Base-by-base conservation (phyloP, 352 stramenopile species). In the Pythium sukuiense region DNA sequence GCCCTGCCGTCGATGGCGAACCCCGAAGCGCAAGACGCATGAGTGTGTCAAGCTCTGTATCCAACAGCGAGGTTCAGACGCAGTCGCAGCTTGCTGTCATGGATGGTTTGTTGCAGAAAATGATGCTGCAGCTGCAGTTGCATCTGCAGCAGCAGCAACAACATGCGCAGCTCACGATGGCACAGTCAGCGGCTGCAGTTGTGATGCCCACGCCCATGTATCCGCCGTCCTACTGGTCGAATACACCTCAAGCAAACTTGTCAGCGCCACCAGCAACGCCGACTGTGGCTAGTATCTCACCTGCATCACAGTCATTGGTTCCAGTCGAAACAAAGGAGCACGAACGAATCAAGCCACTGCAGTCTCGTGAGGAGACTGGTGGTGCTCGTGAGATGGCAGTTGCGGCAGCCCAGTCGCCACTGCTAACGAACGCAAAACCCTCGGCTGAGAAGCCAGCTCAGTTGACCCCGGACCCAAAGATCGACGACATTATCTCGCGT, bases 91-190 rank as follows among this genome's bases (percentile, higher is more conserved):
- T 74, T 18, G 57, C 73, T 8, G 74, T 74, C 11, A 87, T 91
- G 60, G 80, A 91, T 26, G 55, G 65, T 52, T 60, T 85, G 45
- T 67, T 91, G 46, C 79, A 89, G 33, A 83, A 87, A 59, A 81
- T 91, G 77, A 76, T 88, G 63, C 57, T 85, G 13, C 82, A 90
- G 57, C 69, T 88, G n/a, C 74, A 85, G 49, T 56, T 82, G 2
- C 80, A 90, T 43, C 52, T 65, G 13, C 74, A 81, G 7, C 70
- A 76, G 26, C 29, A 74, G 57, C 68, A 71, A 6, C 64, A 55
- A 33, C 71, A 60, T 59, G 18, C 46, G 2, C 70, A 73, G 57
- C 7, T 69, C 6, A 55, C 58, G 29, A 54, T 73, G 41, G 41
- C 55, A 1, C 64, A 66, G n/a, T 24, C 57, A 3, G 11, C 57